These are phyloP conservation scores for Nematocida parisii DNA, from an alignment of 371 early-diverging fungal species.

Conservation along the genomic window DNA sequence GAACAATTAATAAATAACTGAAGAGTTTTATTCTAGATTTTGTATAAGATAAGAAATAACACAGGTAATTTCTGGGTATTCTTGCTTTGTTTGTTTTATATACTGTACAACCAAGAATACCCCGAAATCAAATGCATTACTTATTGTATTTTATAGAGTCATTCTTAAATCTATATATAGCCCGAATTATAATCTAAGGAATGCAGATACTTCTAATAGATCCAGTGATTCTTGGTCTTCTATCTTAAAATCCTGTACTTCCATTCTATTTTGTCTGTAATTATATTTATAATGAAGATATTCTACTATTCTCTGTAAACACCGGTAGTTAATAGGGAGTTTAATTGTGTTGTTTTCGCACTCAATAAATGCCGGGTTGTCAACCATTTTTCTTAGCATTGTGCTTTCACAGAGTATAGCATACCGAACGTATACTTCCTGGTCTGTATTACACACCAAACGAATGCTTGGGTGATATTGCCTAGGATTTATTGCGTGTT, in stretches of 20 bases:
- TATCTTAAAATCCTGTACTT: conserved; percentile 64
- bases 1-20: not conserved
- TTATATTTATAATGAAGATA: conserved; percentile 62
- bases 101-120: no score
- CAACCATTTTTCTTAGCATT: conserved; percentile 24
- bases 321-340: conserved; percentile 60
- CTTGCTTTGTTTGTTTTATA: no score
- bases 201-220: conserved; percentile 67
- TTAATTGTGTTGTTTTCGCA: conserved; percentile 8
- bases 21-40: no score
- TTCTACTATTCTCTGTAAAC: conserved; percentile 64
- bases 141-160: no score
- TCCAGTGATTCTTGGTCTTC: conserved; percentile 66
- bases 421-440: conserved; percentile 21
- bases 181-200: conserved; percentile 62
- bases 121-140: no score
- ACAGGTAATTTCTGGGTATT: no score
- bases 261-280: conserved; percentile 17
- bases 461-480: conserved; percentile 2
- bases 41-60: no score
- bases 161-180: no score
- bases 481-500: no score
- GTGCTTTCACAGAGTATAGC: conserved; percentile 18
- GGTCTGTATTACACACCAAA: not conserved
- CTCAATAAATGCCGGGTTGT: conserved; percentile 49